Evolutionary conservation across 176 grass and related monocot genomes (phyloP), one percentile per base, ranked within the genome.

Genomic region (Triticum timopheevii): DNA sequence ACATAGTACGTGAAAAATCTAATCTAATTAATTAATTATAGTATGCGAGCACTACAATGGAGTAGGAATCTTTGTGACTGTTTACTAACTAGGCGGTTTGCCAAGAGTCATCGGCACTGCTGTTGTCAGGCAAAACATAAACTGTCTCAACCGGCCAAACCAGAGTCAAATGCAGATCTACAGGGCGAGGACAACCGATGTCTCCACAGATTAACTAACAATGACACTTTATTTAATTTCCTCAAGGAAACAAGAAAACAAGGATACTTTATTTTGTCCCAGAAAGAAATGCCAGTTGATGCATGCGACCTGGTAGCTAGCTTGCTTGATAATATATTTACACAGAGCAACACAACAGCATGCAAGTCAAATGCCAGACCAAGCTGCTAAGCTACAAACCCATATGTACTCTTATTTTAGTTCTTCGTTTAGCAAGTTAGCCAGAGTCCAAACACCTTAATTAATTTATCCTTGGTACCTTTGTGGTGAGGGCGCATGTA

Each of bases 111-210:
- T 68, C 84, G 74, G n/a, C 65, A 58, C 78, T 58, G 47, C 23
- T 68, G 39, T 24, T 64, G 72, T 59, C 33, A 59, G 79, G 24
- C 76, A 85, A 44, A 70, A 52, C 44, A 76, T 59, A 62, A 83
- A 73, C 24, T n/a, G 49, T 62, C 39, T 47, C 68, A 80, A 84
- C 8, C 22, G 3, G 69, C 81, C 85, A 80, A 80, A 75, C 81
- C 68, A 62, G 87, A 87, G 89, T 87, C 89, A 91, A 91, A 80
- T 38, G 45, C 81, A 84, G 58, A 87, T 84, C 75, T 87, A 62
- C 61, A 76, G 68, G 44, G 59, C 19, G 8, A 27, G 24, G 6
- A 65, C 58, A 61, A 65, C 22, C 24, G 20, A 64, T 79, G 83
- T 80, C 89, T 80, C 89, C 58, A 66, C 33, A 73, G 2, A 84